Evolutionary conservation across 2,329 filamentous ascomycete species (phyloP).

Genomic region (Exophiala calicioides): DNA sequence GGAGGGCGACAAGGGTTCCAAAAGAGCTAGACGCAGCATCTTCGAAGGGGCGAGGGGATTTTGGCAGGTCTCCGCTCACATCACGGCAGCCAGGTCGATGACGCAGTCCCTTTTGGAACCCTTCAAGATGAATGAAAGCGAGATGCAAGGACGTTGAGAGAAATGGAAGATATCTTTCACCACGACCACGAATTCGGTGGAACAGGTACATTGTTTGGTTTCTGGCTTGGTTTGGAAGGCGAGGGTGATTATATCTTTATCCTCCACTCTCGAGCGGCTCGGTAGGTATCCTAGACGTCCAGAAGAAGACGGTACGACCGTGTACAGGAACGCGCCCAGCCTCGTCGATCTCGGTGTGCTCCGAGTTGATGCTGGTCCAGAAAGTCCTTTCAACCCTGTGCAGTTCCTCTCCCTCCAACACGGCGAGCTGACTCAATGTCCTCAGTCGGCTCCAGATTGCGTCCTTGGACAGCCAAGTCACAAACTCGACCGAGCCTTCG

Average conservation of each 20-base stretch:
- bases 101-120: too few species aligned
- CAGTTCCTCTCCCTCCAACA: slow-evolving; percentile 55
- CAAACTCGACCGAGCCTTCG: slow-evolving; percentile 59
- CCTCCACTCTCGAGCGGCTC: slow-evolving; percentile 26
- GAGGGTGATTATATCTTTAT: slow-evolving; percentile 18
- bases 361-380: slow-evolving; percentile 55
- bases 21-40: too few species aligned
- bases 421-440: slow-evolving; percentile 68
- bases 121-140: too few species aligned
- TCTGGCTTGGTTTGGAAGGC: too few species aligned
- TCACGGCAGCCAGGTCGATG: too few species aligned
- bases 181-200: too few species aligned
- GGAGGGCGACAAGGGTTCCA: too few species aligned
- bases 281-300: slow-evolving; percentile 49
- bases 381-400: slow-evolving; percentile 54
- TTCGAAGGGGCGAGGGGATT: too few species aligned
- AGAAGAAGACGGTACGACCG: slow-evolving; percentile 63
- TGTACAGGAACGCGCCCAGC: slow-evolving; percentile 65
- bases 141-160: too few species aligned
- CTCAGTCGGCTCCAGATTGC: slow-evolving; percentile 64
- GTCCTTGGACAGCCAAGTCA: slow-evolving; percentile 59
- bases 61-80: too few species aligned
- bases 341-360: slow-evolving; percentile 60
- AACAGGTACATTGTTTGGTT: too few species aligned
- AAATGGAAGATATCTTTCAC: too few species aligned